Conservation (phyloP, 441 rosid genomes). For the Aquilaria agallochum region DNA sequence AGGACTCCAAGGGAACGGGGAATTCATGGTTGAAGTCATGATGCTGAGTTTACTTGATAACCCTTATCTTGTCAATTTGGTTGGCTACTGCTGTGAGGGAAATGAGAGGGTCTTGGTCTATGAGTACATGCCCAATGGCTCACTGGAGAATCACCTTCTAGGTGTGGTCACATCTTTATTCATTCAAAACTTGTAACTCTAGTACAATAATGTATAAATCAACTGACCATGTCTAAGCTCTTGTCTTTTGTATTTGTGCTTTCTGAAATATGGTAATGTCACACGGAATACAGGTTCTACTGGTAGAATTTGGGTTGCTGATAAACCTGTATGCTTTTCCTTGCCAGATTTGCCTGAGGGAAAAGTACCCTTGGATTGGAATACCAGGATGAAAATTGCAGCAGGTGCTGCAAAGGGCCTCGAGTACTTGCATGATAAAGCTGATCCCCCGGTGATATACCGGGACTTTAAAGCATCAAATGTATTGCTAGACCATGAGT, state of each 20-base stretch:
- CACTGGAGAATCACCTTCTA: constrained; percentile 58
- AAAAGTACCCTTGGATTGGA: constrained; percentile 74
- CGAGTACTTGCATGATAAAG: constrained; percentile 85
- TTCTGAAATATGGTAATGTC: no score
- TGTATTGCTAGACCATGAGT: constrained; percentile 58
- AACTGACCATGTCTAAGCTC: no score
- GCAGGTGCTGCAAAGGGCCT: constrained; percentile 91
- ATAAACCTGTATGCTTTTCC: not conserved
- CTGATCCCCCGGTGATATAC: constrained; percentile 89
- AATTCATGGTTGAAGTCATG: constrained; percentile 89
- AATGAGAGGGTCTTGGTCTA: constrained; percentile 90
- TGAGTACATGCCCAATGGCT: constrained; percentile 62
- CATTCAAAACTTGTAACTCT: not conserved
- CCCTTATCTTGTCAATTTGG: constrained; percentile 75
- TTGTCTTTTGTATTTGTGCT: no score
- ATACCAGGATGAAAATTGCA: constrained; percentile 79
- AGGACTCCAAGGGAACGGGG: constrained; percentile 95
- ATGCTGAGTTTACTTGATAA: constrained; percentile 87
- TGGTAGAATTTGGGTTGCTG: no score
- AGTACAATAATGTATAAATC: not conserved
- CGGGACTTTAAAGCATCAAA: constrained; percentile 94
- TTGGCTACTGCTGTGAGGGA: constrained; percentile 95
- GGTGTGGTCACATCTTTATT: constrained; percentile 34
- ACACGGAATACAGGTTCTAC: no score
- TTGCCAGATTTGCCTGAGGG: constrained; percentile 43